Evolutionary conservation across 305 asterid genomes (phyloP), one percentile per base, ranked within the genome.

Genomic region (Solanum hybrid): DNA sequence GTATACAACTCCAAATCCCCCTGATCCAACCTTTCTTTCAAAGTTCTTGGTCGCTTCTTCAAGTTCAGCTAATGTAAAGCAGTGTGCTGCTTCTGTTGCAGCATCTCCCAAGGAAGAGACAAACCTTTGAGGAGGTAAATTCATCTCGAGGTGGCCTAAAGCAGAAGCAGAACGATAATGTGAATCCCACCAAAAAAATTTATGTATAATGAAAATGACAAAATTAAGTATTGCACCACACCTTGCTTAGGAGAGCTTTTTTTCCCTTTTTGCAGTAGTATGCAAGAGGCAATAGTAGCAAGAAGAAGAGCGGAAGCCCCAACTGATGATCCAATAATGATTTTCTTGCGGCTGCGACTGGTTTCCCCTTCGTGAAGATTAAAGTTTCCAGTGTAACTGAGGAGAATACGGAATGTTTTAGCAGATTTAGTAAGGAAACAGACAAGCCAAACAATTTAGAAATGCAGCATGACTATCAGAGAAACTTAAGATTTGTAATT

Each of bases 1-100:
- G 90, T 94, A 95, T 7, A 97, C 99, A 60, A 96, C 92, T 81
- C 99, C 99, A 86, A 96, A 97, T 56, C 99, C 99, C 89, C 99
- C 99, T 4, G 99, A 95, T 40, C 99, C 99, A 40, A 97, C 91
- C 92, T 92, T 95, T 14, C 92, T 97, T 94, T 94, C 98, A 29
- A 94, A 96, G 88, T 95, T 93, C 76, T 91, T 96, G 6, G 99
- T 97, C 31, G 99, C 98, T 29, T 93, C 96, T 93, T 95, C 92
- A 64, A 97, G 94, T 87, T 97, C 99, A 64, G 97, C 91, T 88
- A 97, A 90, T 13, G 96, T 84, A 90, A 97, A 97, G 95, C 89
- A 95, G 92, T 95, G 98, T 7, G 99, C 99, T 85, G 96, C 95
- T 92, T 97, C 99, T 36, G 98, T 77, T 31, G 95, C 93, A 35